phyloP scores from a whole-genome alignment of 352 stramenopile species.

The Globisporangium ultimum region DNA sequence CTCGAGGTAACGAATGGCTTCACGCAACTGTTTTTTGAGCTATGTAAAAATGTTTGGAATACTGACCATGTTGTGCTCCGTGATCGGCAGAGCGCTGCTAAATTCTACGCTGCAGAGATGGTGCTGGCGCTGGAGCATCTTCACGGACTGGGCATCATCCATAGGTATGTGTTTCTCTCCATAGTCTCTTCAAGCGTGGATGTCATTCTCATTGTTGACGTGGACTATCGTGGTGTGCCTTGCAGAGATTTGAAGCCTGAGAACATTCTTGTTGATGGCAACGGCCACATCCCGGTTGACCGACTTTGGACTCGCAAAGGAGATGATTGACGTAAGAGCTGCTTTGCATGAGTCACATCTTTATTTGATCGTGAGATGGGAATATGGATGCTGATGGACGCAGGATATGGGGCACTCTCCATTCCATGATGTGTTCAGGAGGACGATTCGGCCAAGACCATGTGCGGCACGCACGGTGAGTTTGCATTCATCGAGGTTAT shows the following conservation, averaged over 20 bases:
- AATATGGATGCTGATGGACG: conserved; percentile 8
- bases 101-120: conserved; percentile 84
- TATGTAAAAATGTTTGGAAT: not conserved
- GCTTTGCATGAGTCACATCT: not conserved
- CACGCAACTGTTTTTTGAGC: not conserved
- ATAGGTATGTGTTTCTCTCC: conserved; percentile 29
- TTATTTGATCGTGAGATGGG: not conserved
- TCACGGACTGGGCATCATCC: conserved; percentile 74
- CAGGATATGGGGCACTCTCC: not conserved
- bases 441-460: conserved; percentile 72
- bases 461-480: conserved; percentile 78
- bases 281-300: conserved; percentile 85
- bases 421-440: conserved; percentile 28
- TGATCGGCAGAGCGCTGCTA: conserved; percentile 42
- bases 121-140: conserved; percentile 79
- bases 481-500: not conserved
- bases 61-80: not conserved
- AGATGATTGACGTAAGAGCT: conserved; percentile 56
- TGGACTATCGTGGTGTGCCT: not conserved
- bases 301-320: conserved; percentile 83
- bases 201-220: conserved; percentile 3
- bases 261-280: conserved; percentile 75
- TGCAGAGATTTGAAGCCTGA: conserved; percentile 78
- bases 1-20: conserved; percentile 28
- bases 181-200: not conserved